Percentiles rank a stretch among this genome's conserved stretches.
phyloP scores from a whole-genome alignment of 2,329 filamentous ascomycete genomes.

The Pseudogymnoascus sp. region DNA sequence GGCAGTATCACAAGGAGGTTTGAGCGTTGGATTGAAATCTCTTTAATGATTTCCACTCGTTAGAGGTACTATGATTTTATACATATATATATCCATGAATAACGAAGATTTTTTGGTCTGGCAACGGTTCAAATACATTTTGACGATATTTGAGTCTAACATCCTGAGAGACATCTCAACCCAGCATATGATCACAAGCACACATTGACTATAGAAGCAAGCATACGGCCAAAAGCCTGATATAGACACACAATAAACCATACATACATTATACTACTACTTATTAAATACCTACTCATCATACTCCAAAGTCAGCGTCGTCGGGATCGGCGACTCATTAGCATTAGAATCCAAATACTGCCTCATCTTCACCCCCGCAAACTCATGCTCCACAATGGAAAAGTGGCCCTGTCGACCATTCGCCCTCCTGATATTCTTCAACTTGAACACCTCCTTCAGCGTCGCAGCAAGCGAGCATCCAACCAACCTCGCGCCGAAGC shows the following conservation, averaged over 20 bases:
- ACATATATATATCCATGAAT: neutral
- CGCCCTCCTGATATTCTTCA: constrained; percentile 34
- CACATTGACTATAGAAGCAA: neutral
- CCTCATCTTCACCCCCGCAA: constrained; percentile 39
- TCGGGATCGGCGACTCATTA: constrained; percentile 38
- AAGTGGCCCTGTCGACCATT: constrained; percentile 32
- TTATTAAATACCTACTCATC: constrained; percentile 23
- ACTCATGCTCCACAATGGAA: constrained; percentile 33
- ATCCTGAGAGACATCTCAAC: neutral
- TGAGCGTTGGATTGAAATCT: neutral
- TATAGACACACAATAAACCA: neutral
- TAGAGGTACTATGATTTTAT: neutral
- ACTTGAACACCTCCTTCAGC: constrained; percentile 35
- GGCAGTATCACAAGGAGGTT: constrained; percentile 14
- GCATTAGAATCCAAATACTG: constrained; percentile 40
- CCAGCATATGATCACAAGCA: neutral
- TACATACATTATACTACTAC: constrained; percentile 8
- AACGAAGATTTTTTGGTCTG: neutral
- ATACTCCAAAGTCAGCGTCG: constrained; percentile 34
- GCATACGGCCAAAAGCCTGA: neutral
- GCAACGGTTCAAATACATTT: neutral
- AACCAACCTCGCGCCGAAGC: constrained; percentile 33
- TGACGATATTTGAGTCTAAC: neutral
- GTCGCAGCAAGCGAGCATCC: constrained; percentile 33
- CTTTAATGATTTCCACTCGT: neutral